phyloP scores from a whole-genome alignment of 2,329 filamentous ascomycete species.

The Penicillium decumbens region DNA sequence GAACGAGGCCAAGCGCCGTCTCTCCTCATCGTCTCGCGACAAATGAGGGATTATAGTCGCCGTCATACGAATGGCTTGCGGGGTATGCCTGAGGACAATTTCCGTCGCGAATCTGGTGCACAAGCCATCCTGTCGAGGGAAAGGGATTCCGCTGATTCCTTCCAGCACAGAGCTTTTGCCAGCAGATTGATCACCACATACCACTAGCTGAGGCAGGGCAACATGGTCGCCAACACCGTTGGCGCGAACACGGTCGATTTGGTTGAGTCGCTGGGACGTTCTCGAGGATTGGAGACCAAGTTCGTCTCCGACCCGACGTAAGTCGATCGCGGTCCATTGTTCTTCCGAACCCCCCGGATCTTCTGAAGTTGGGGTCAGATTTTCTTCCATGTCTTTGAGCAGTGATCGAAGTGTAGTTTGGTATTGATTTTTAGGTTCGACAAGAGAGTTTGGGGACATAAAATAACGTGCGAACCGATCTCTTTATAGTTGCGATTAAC shows the following conservation, averaged over 20 bases:
- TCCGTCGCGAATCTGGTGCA: slow-evolving; percentile 62
- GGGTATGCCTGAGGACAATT: slow-evolving; percentile 44
- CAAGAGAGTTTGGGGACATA: not conserved
- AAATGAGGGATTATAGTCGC: slow-evolving; percentile 11
- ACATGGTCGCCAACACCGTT: slow-evolving; percentile 49
- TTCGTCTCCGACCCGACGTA: not conserved
- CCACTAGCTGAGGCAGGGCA: slow-evolving; percentile 57
- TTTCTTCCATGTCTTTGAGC: not conserved
- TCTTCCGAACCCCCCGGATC: not conserved
- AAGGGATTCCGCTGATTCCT: slow-evolving; percentile 57
- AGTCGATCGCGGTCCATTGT: not conserved
- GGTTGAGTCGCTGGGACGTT: slow-evolving; percentile 42
- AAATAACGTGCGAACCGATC: not conserved
- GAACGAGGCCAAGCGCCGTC: slow-evolving; percentile 4
- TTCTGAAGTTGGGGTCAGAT: not conserved
- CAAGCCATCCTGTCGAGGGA: slow-evolving; percentile 56
- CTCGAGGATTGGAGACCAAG: slow-evolving; percentile 1
- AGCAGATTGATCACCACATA: slow-evolving; percentile 60
- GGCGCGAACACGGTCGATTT: slow-evolving; percentile 53
- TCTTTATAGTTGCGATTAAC: not conserved
- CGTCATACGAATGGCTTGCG: not conserved
- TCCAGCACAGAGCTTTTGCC: slow-evolving; percentile 60
- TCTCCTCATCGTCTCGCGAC: slow-evolving; percentile 11
- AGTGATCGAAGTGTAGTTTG: not conserved
- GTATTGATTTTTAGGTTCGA: not conserved